These are phyloP conservation scores for Melanogaster broomeanus DNA, from an alignment of 768 basidiomycete genomes.

Conservation along the genomic window DNA sequence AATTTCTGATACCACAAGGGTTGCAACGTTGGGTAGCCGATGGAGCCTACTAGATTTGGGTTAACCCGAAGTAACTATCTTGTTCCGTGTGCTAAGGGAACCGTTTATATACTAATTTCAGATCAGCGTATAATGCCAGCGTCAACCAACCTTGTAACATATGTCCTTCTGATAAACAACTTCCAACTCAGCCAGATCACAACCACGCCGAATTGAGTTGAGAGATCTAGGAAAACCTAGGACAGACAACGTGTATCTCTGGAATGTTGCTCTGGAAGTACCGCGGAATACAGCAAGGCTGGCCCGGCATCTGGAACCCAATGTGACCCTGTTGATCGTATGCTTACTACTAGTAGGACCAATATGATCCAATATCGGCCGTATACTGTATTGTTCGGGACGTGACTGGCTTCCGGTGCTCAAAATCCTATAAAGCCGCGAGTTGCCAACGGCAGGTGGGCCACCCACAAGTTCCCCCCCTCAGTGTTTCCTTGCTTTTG, in stretches of 20 bases:
- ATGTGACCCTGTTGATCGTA: conserved; percentile 25
- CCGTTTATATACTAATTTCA: conserved; percentile 26
- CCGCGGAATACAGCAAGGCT: conserved; percentile 27
- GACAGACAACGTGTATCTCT: conserved; percentile 19
- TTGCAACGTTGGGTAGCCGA: conserved; percentile 15
- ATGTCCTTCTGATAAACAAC: conserved; percentile 30
- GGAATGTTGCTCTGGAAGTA: conserved; percentile 15
- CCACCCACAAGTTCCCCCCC: conserved; percentile 5
- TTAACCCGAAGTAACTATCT: conserved; percentile 17
- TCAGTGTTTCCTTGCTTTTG: conserved; percentile 13
- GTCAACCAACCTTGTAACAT: not conserved
- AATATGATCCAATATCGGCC: conserved; percentile 29
- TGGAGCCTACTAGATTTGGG: conserved; percentile 24
- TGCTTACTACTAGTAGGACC: conserved; percentile 27
- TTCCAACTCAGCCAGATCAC: conserved; percentile 31
- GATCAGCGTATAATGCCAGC: conserved; percentile 8
- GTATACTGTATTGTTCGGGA: conserved; percentile 32
- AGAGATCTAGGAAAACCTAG: conserved; percentile 12
- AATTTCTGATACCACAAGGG: not conserved
- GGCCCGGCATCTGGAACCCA: conserved; percentile 25
- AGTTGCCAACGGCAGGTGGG: not conserved
- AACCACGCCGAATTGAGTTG: conserved; percentile 21
- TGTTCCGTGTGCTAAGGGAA: conserved; percentile 25
- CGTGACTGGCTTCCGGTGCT: conserved; percentile 23
- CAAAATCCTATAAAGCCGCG: conserved; percentile 31